A percentile compares a stretch with the other conserved stretches of the same genome.
Conservation (phyloP, 1,284 basidiomycete species). For the Cutaneotrichosporon spelunceum region DNA sequence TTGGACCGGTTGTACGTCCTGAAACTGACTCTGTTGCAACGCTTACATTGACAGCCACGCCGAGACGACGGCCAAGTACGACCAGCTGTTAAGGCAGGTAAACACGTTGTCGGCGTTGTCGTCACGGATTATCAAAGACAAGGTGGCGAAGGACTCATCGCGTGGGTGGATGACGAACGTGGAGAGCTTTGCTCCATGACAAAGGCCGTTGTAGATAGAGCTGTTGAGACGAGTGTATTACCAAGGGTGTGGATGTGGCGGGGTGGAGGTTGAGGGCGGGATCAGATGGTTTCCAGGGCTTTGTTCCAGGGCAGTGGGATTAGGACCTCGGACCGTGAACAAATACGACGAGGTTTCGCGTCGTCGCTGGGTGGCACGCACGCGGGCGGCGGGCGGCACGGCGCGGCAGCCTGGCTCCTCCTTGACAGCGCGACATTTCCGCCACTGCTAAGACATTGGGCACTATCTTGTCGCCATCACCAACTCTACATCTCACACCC, state of each 20-base stretch:
- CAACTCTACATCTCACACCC: conserved; percentile 3
- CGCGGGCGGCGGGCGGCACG: background rate
- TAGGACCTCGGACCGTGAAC: background rate
- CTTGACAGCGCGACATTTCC: conserved; percentile 12
- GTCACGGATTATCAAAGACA: conserved; percentile 32
- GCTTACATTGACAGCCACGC: conserved; percentile 60
- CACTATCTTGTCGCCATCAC: background rate
- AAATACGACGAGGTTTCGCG: background rate
- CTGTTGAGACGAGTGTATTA: conserved; percentile 6
- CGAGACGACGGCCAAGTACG: conserved; percentile 76
- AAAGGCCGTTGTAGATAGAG: conserved; percentile 19
- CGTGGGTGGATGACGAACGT: conserved; percentile 20
- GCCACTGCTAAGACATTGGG: background rate
- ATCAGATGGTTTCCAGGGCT: background rate
- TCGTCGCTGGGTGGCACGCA: background rate
- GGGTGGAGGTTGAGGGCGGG: background rate
- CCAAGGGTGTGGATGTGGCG: background rate
- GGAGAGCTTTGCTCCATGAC: conserved; percentile 20
- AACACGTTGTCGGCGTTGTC: conserved; percentile 60
- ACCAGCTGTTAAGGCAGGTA: conserved; percentile 76
- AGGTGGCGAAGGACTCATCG: conserved; percentile 27
- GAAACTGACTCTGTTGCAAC: background rate
- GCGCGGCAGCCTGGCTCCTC: background rate
- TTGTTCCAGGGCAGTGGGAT: background rate
- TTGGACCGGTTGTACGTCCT: conserved; percentile 73